Evolutionary conservation across 1,139 yeast species (phyloP).

Genomic region (Kurtzmaniella natalensis): DNA sequence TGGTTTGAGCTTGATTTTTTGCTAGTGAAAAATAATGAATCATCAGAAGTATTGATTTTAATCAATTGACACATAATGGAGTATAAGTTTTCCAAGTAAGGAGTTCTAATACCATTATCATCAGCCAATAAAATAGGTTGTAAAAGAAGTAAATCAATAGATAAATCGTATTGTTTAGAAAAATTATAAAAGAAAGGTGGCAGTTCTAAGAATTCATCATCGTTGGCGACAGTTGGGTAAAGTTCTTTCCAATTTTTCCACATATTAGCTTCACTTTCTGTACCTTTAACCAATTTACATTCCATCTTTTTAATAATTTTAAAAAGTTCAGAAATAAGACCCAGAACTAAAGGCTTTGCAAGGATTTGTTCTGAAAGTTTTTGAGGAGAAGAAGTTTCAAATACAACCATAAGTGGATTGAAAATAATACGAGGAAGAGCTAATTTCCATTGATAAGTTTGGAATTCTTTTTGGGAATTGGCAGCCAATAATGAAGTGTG

Average conservation of each 20-base stretch:
- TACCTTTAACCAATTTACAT: slow-evolving; percentile 62
- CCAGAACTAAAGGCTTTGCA: slow-evolving; percentile 81
- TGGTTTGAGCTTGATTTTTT: slow-evolving; percentile 14
- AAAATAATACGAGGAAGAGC: slow-evolving; percentile 77
- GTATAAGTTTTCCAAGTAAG: slow-evolving; percentile 82
- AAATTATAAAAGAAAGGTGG: slow-evolving; percentile 60
- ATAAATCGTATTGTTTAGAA: slow-evolving; percentile 49
- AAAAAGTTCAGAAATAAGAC: slow-evolving; percentile 69
- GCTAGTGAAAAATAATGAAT: slow-evolving; percentile 34
- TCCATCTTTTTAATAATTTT: slow-evolving; percentile 78
- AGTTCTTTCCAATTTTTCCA: slow-evolving; percentile 49
- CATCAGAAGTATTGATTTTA: slow-evolving; percentile 36
- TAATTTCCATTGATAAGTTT: slow-evolving; percentile 78
- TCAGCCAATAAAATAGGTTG: slow-evolving; percentile 88
- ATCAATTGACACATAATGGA: slow-evolving; percentile 71
- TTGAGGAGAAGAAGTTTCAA: slow-evolving; percentile 65
- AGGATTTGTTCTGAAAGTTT: slow-evolving; percentile 60
- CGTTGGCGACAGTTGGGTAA: slow-evolving; percentile 28
- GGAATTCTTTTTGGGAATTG: slow-evolving; percentile 53
- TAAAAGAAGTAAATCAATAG: slow-evolving; percentile 68
- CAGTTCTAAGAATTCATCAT: slow-evolving; percentile 34
- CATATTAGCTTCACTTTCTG: slow-evolving; percentile 58
- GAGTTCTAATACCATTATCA: slow-evolving; percentile 79
- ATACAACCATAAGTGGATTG: slow-evolving; percentile 67
- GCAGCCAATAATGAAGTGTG: slow-evolving; percentile 45